Evolutionary conservation across 306 rosid species (phyloP).

Genomic region (Sicyos edulis): DNA sequence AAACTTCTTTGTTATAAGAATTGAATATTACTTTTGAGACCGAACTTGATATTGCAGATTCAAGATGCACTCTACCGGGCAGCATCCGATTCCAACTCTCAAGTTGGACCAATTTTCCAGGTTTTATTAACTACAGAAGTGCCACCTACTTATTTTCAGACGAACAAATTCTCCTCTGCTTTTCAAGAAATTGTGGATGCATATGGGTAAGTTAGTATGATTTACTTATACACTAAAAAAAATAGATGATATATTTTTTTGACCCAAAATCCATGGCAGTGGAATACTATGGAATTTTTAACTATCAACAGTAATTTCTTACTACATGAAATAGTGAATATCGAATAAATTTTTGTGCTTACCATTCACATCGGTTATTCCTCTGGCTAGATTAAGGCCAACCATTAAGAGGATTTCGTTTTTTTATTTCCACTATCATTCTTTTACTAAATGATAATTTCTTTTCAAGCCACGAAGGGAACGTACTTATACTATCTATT

Average conservation of each 20-base stretch:
- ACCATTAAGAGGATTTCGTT: neutral
- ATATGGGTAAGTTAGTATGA: conserved; percentile 39
- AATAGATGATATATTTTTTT: neutral
- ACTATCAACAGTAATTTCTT: neutral
- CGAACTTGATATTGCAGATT: conserved; percentile 27
- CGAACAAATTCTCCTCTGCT: conserved; percentile 53
- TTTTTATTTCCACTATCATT: neutral
- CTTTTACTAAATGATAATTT: conserved; percentile 14
- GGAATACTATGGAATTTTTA: neutral
- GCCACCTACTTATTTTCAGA: conserved; percentile 50
- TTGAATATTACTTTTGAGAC: neutral
- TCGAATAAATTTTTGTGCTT: neutral
- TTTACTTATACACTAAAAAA: neutral
- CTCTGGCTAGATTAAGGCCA: neutral
- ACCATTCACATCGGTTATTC: neutral
- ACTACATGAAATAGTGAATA: neutral
- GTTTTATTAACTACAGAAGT: conserved; percentile 43
- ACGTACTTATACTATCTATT: neutral
- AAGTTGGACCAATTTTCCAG: conserved; percentile 57
- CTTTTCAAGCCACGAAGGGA: neutral
- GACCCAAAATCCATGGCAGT: neutral
- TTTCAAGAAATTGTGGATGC: conserved; percentile 64
- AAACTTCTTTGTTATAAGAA: neutral
- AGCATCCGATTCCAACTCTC: conserved; percentile 33
- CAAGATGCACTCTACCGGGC: too few species aligned